Percentiles rank a stretch among this genome's conserved stretches.
Evolutionary conservation across 176 grass and related monocot genomes (phyloP).

Genomic region (Oropetium thomaeum): DNA sequence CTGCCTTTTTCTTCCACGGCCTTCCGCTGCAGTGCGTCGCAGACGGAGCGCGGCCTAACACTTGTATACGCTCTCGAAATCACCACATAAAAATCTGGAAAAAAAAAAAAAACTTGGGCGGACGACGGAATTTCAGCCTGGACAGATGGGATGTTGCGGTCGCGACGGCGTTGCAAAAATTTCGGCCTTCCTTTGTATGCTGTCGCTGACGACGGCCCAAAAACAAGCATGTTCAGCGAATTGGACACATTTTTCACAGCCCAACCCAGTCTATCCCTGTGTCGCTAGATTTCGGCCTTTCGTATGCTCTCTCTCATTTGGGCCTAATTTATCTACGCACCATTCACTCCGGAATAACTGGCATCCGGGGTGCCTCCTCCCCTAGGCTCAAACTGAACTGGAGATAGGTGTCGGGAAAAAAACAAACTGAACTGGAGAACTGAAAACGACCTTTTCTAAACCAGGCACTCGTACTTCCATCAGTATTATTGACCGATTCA

Average conservation of each 20-base stretch:
- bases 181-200: too few species aligned
- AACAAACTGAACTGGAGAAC: too few species aligned
- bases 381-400: too few species aligned
- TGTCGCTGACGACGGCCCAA: too few species aligned
- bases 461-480: neutral
- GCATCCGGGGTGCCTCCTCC: too few species aligned
- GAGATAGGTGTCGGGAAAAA: too few species aligned
- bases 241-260: too few species aligned
- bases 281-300: neutral
- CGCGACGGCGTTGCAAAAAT: too few species aligned
- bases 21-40: neutral
- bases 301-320: neutral
- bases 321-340: neutral
- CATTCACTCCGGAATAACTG: neutral
- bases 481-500: neutral
- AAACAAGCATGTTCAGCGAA: too few species aligned
- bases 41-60: neutral
- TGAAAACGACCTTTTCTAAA: neutral
- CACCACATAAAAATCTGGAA: neutral
- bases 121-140: too few species aligned
- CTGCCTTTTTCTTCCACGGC: neutral
- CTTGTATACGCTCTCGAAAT: neutral
- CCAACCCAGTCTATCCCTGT: too few species aligned
- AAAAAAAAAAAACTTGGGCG: neutral
- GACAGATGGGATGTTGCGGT: too few species aligned